Evolutionary conservation across 2,329 filamentous ascomycete genomes (phyloP).

Genomic region (Phaeosphaeria sp.): DNA sequence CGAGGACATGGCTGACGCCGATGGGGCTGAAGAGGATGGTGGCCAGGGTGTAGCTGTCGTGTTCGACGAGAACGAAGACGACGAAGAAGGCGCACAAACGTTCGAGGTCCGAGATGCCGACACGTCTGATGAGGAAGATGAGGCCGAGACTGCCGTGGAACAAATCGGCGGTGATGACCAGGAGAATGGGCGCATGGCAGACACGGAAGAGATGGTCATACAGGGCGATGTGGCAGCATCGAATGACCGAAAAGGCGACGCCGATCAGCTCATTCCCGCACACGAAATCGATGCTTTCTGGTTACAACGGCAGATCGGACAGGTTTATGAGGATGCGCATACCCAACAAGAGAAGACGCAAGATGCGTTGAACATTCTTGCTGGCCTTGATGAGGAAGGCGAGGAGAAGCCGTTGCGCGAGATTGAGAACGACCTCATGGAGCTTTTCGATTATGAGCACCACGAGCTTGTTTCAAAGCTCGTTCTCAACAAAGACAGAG

Average conservation of each 20-base stretch:
- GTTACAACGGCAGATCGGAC: slow-evolving; percentile 90
- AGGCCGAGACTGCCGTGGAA: slow-evolving; percentile 68
- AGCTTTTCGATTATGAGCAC: slow-evolving; percentile 96
- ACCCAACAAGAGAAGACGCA: slow-evolving; percentile 92
- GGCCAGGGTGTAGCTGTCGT: slow-evolving; percentile 96
- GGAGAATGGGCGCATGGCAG: slow-evolving; percentile 61
- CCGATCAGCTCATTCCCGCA: slow-evolving; percentile 70
- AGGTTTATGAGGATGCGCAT: slow-evolving; percentile 88
- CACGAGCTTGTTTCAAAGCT: slow-evolving; percentile 91
- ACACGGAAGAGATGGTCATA: slow-evolving; percentile 80
- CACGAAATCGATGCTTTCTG: slow-evolving; percentile 97
- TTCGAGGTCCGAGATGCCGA: slow-evolving; percentile 87
- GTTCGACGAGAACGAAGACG: slow-evolving; percentile 86
- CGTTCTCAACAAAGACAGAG: slow-evolving; percentile 89
- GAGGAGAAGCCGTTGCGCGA: slow-evolving; percentile 87
- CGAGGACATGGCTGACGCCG: slow-evolving; percentile 65
- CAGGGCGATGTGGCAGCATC: slow-evolving; percentile 66
- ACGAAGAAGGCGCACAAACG: slow-evolving; percentile 77
- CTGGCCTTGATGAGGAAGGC: slow-evolving; percentile 75
- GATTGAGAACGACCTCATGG: slow-evolving; percentile 98
- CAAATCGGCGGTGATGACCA: slow-evolving; percentile 59
- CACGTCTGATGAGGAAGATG: slow-evolving; percentile 78
- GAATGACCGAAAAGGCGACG: slow-evolving; percentile 49
- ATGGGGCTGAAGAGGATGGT: slow-evolving; percentile 77
- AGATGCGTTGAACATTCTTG: slow-evolving; percentile 81